Percentiles rank a stretch among this genome's conserved stretches.
phyloP scores from a whole-genome alignment of 2,329 filamentous ascomycete species.

The Aspergillus sp. region DNA sequence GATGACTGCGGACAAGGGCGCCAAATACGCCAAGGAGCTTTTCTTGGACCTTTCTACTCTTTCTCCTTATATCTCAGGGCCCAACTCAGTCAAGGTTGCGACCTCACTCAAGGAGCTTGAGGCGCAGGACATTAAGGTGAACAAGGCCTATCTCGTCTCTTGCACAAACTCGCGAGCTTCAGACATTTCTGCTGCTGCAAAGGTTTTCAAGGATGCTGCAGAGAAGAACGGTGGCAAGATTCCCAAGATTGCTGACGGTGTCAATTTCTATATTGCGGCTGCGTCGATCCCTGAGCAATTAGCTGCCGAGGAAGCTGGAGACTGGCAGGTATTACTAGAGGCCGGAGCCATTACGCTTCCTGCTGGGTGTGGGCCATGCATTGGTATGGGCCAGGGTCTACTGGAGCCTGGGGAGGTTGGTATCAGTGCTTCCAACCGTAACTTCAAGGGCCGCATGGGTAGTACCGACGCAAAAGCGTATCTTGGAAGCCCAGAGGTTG shows the following conservation, averaged over 20 bases:
- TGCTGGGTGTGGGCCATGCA: conserved; percentile 79
- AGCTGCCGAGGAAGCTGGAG: conserved; percentile 73
- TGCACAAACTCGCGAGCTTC: conserved; percentile 86
- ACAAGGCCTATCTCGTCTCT: conserved; percentile 84
- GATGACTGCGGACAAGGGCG: conserved; percentile 70
- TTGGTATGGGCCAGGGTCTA: conserved; percentile 77
- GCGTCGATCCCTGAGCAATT: conserved; percentile 77
- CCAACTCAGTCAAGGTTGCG: conserved; percentile 86
- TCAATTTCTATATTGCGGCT: conserved; percentile 86
- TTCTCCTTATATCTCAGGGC: conserved; percentile 79
- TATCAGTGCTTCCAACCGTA: conserved; percentile 79
- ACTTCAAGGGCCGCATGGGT: conserved; percentile 92
- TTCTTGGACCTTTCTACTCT: conserved; percentile 81
- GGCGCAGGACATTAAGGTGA: conserved; percentile 69
- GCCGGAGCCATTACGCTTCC: conserved; percentile 74
- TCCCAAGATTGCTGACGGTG: conserved; percentile 70
- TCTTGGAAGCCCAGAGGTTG: conserved; percentile 84
- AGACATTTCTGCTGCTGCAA: conserved; percentile 77
- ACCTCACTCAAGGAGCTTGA: conserved; percentile 75
- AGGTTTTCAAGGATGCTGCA: conserved; percentile 79
- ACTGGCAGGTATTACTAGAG: conserved; percentile 80
- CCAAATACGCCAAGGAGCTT: conserved; percentile 78
- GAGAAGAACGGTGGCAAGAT: conserved; percentile 58
- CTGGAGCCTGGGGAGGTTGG: conserved; percentile 84
- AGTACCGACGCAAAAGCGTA: conserved; percentile 77